Percentiles rank a stretch among this genome's conserved stretches.
Conservation (phyloP, 768 basidiomycete species). For the Trametes cubensis region DNA sequence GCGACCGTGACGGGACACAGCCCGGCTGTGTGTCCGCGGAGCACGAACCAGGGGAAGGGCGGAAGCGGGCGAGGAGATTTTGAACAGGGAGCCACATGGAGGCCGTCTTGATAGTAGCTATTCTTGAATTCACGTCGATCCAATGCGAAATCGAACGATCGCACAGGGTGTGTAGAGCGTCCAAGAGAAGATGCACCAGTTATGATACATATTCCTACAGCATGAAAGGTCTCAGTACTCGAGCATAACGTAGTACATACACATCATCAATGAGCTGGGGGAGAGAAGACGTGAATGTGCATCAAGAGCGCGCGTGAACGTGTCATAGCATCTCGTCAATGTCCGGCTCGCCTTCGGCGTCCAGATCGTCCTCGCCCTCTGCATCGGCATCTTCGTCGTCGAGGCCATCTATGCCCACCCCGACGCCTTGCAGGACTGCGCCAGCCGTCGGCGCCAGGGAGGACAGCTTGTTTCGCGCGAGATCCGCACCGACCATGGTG, state of each 20-base stretch:
- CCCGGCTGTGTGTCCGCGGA: constrained; percentile 42
- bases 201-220: constrained; percentile 23
- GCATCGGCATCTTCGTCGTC: constrained; percentile 32
- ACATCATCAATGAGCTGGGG: constrained; percentile 1
- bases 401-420: constrained; percentile 6
- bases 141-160: not conserved
- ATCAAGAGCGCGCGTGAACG: not conserved
- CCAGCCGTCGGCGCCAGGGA: constrained; percentile 2
- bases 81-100: not conserved
- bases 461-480: constrained; percentile 29
- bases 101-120: not conserved
- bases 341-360: constrained; percentile 38
- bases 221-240: constrained; percentile 12
- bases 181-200: constrained; percentile 3
- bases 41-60: constrained; percentile 19
- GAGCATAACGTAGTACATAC: constrained; percentile 24
- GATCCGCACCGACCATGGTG: constrained; percentile 48
- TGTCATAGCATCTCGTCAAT: constrained; percentile 26
- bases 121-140: not conserved
- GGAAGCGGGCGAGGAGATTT: not conserved
- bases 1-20: constrained; percentile 41
- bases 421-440: not conserved
- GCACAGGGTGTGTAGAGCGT: not conserved
- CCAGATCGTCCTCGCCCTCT: constrained; percentile 47
- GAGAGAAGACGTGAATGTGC: no score